Conservation (phyloP, 1,284 basidiomycete genomes). For the Tetrapyrgos nigripes region DNA sequence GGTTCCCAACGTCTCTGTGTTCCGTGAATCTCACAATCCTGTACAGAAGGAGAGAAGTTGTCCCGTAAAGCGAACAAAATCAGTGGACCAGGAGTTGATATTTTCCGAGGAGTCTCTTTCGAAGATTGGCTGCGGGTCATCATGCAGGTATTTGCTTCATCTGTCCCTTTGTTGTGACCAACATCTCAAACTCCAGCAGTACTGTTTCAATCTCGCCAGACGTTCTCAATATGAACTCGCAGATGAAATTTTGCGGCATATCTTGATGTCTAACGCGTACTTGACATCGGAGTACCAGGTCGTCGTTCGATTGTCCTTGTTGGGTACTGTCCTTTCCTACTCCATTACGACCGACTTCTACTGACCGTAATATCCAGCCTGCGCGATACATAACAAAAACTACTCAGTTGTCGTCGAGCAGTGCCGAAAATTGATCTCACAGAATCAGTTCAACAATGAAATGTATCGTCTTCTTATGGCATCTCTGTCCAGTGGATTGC, state of each 20-base stretch:
- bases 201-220: slow-evolving; percentile 81
- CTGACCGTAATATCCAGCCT: slow-evolving; percentile 53
- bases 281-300: slow-evolving; percentile 70
- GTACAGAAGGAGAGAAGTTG: slow-evolving; percentile 51
- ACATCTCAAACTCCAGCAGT: slow-evolving; percentile 52
- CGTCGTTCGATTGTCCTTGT: slow-evolving; percentile 72
- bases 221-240: slow-evolving; percentile 72
- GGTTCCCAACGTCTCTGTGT: slow-evolving; percentile 23
- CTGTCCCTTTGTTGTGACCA: neutral
- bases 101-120: slow-evolving; percentile 85
- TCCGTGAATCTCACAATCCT: neutral
- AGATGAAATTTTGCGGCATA: slow-evolving; percentile 82
- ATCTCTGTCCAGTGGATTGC: slow-evolving; percentile 70
- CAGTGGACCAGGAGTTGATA: slow-evolving; percentile 49
- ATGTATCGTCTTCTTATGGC: slow-evolving; percentile 78
- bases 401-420: slow-evolving; percentile 71
- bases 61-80: slow-evolving; percentile 36
- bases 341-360: neutral
- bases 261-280: slow-evolving; percentile 81
- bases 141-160: slow-evolving; percentile 67
- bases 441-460: slow-evolving; percentile 83
- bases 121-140: slow-evolving; percentile 88
- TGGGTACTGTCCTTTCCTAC: slow-evolving; percentile 52
- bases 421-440: slow-evolving; percentile 73
- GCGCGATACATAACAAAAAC: slow-evolving; percentile 65